These are phyloP conservation scores for Xylaria sp. DNA, from an alignment of 2,329 filamentous ascomycete genomes.

Conservation along the genomic window DNA sequence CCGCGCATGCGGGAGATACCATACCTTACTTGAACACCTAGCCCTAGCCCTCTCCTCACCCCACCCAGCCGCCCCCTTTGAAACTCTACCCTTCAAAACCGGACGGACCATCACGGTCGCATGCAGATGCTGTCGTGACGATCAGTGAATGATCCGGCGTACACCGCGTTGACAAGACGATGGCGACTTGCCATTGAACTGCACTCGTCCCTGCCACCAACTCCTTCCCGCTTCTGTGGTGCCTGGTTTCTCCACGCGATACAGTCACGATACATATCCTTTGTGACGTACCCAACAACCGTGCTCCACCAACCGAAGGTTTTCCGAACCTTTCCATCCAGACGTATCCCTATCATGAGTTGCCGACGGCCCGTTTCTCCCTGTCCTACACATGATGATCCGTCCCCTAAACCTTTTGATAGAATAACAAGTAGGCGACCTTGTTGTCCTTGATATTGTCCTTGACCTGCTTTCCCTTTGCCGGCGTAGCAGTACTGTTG, in stretches of 20 bases:
- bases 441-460: conserved; percentile 86
- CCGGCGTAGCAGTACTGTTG: conserved; percentile 53
- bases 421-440: conserved; percentile 95
- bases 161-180: conserved; percentile 8
- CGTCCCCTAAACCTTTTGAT: conserved; percentile 67
- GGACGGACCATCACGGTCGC: not conserved
- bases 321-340: conserved; percentile 11
- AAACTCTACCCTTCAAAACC: too few relatives aligned
- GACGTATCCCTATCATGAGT: conserved; percentile 4
- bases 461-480: conserved; percentile 60
- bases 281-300: not conserved
- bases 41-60: too few relatives aligned
- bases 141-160: conserved; percentile 9
- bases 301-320: conserved; percentile 9
- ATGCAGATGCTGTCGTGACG: conserved; percentile 11
- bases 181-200: conserved; percentile 11
- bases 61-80: too few relatives aligned
- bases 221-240: conserved; percentile 3
- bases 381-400: not conserved
- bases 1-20: too few relatives aligned
- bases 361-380: not conserved
- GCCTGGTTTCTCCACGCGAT: not conserved
- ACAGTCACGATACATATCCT: conserved; percentile 8
- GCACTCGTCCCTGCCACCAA: conserved; percentile 9
- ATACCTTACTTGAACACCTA: too few relatives aligned